Evolutionary conservation across 306 rosid species (phyloP), one percentile per base, ranked within the genome.

Genomic region (Ormosia emarginata): DNA sequence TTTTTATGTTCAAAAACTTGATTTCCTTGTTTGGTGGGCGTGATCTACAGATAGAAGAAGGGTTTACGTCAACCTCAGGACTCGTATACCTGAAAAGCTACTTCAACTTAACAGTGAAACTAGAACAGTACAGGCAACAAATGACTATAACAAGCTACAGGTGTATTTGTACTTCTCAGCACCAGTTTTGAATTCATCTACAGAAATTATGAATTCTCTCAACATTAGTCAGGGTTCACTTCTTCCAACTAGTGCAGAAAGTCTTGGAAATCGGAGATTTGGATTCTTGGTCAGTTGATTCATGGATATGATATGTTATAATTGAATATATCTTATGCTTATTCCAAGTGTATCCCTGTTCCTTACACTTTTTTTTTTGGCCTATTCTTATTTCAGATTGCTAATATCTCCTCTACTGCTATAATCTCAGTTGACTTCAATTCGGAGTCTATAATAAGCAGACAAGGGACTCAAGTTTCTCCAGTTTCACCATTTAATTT

Each of bases 121-220:
- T 37, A 92, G 98, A 86, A 79, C 94, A 76, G 90, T 91, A 11
- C 92, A 86, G 75, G 98, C 98, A 63, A 95, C 98, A 52, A 90
- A 95, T 79, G 80, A 89, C 61, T 44, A 57, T 64, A 72, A 82
- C 49, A 87, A 89, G 87, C 83, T 95, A 13, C 87, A 85, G 83
- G 86, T 90, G 70, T 90, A 89, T 83, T 43, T 89, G 67, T 95
- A 95, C 87, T 95, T 93, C 86, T 93, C 98, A 58, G 71, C 66
- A 50, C 92, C 98, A 30, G 83, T 95, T 83, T 84, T 91, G 29
- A 95, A 93, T 85, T 91, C 98, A 70, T 91, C 98, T 17, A 70
- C 81, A 37, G 91, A 95, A 82, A 78, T 93, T 67, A 78, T 87
- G 80, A 87, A 79, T 15, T 82, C 92, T 82, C 85, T 95, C 81